phyloP scores from a whole-genome alignment of 108 stramenopile species.

The Cyclotella cryptica region DNA sequence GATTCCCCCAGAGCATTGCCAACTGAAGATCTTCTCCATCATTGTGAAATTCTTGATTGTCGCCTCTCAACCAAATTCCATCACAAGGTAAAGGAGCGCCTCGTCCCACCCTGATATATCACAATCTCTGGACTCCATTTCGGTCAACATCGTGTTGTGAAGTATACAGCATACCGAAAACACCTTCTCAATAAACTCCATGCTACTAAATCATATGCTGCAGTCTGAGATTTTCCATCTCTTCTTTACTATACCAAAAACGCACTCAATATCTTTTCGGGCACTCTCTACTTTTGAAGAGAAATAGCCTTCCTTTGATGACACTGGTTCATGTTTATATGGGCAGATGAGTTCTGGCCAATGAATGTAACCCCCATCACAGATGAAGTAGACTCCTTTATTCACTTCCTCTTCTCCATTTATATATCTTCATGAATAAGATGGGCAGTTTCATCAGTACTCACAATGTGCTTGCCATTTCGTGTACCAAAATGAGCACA shows the following conservation, averaged over 20 bases:
- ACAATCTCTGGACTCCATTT: slow-evolving; percentile 11
- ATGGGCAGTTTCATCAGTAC: neutral
- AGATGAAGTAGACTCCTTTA: slow-evolving; percentile 41
- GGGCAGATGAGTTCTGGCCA: slow-evolving; percentile 49
- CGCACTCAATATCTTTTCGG: slow-evolving; percentile 60
- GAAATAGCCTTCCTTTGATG: slow-evolving; percentile 8
- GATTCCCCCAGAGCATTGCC: no score
- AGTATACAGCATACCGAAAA: slow-evolving; percentile 36
- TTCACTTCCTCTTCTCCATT: neutral
- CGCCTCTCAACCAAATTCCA: no score
- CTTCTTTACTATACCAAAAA: slow-evolving; percentile 29
- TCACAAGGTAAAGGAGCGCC: no score
- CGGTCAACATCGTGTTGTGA: slow-evolving; percentile 37
- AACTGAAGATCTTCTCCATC: no score
- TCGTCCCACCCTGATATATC: no score
- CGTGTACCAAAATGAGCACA: slow-evolving; percentile 14
- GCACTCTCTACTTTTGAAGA: slow-evolving; percentile 45
- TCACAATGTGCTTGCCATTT: slow-evolving; percentile 28
- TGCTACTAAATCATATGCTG: slow-evolving; percentile 9
- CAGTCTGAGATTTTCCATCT: slow-evolving; percentile 25
- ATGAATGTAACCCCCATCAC: slow-evolving; percentile 52
- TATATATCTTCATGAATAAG: neutral
- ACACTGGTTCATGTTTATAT: neutral
- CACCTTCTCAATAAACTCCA: slow-evolving; percentile 10
- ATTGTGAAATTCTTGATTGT: no score